Evolutionary conservation across 352 stramenopile genomes (phyloP).

Genomic region (Pythium coloratum): DNA sequence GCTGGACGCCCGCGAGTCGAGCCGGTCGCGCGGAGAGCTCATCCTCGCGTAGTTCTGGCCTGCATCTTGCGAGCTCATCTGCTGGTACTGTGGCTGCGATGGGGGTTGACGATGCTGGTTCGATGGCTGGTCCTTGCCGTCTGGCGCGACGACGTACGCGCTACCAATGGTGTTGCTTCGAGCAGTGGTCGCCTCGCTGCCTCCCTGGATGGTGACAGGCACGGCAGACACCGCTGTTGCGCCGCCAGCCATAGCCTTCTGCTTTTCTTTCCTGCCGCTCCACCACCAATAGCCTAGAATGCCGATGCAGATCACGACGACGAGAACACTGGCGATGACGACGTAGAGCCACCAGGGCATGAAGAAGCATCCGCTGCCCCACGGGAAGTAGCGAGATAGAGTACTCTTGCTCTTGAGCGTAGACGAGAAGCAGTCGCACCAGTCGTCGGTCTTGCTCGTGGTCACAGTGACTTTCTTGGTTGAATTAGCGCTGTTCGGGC

Average conservation of each 20-base stretch:
- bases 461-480: slow-evolving; percentile 70
- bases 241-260: not conserved
- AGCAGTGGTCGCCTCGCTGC: not conserved
- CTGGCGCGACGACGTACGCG: not conserved
- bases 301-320: slow-evolving; percentile 55
- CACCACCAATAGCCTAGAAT: slow-evolving; percentile 67
- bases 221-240: slow-evolving; percentile 3
- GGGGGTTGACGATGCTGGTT: slow-evolving; percentile 10
- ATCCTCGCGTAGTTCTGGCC: slow-evolving; percentile 38
- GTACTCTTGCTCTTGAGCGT: slow-evolving; percentile 58
- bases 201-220: not conserved
- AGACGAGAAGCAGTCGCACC: slow-evolving; percentile 72
- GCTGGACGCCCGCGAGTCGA: slow-evolving; percentile 54
- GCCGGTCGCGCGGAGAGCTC: slow-evolving; percentile 54
- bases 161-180: not conserved
- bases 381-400: slow-evolving; percentile 58
- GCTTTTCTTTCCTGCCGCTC: slow-evolving; percentile 24
- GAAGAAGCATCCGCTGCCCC: slow-evolving; percentile 73
- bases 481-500: slow-evolving; percentile 68
- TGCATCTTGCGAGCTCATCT: not conserved
- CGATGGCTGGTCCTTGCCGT: not conserved
- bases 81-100: slow-evolving; percentile 16
- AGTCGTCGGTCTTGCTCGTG: slow-evolving; percentile 41
- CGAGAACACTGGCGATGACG: slow-evolving; percentile 52
- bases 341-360: slow-evolving; percentile 88